phyloP scores from a whole-genome alignment of 805 yeast genomes.

The Myxozyma udenii region DNA sequence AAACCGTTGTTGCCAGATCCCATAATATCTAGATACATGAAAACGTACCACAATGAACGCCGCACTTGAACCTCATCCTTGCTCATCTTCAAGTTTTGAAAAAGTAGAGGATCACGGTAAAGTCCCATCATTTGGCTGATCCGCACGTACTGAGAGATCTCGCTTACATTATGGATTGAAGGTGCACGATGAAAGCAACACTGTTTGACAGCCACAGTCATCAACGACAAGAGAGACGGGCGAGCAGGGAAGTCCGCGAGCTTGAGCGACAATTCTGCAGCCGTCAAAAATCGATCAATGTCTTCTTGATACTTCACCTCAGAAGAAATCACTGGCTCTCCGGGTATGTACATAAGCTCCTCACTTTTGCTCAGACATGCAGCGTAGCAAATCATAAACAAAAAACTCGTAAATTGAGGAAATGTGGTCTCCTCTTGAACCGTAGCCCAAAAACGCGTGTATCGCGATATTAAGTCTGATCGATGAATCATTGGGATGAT shows the following conservation, averaged over 20 bases:
- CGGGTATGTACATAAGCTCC: slow-evolving; percentile 8
- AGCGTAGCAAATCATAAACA: slow-evolving; percentile 11
- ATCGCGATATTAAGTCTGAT: slow-evolving; percentile 3
- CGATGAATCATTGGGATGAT: slow-evolving; percentile 20
- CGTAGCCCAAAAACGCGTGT: slow-evolving; percentile 13
- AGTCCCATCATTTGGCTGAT: slow-evolving; percentile 26
- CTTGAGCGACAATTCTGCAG: slow-evolving; percentile 11
- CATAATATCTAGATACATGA: slow-evolving; percentile 17
- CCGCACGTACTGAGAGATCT: slow-evolving; percentile 15
- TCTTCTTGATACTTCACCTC: slow-evolving; percentile 3
- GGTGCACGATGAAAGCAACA: slow-evolving; percentile 9
- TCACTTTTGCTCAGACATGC: slow-evolving; percentile 16
- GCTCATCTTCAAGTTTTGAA: slow-evolving; percentile 3
- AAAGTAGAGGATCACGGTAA: slow-evolving; percentile 22
- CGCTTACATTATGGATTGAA: slow-evolving; percentile 9
- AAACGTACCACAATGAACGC: slow-evolving; percentile 19
- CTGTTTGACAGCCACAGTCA: slow-evolving; percentile 13
- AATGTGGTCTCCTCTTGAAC: slow-evolving; percentile 1
- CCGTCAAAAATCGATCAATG: slow-evolving; percentile 5
- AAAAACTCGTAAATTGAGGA: slow-evolving; percentile 7
- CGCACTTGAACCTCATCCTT: slow-evolving; percentile 5
- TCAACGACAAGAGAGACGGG: slow-evolving; percentile 14
- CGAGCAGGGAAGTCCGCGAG: slow-evolving; percentile 16
- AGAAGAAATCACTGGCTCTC: neutral
- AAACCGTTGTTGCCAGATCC: slow-evolving; percentile 21